Conservation (phyloP, 2,329 filamentous ascomycete genomes). For the Lasiodiplodia hormozganensis region DNA sequence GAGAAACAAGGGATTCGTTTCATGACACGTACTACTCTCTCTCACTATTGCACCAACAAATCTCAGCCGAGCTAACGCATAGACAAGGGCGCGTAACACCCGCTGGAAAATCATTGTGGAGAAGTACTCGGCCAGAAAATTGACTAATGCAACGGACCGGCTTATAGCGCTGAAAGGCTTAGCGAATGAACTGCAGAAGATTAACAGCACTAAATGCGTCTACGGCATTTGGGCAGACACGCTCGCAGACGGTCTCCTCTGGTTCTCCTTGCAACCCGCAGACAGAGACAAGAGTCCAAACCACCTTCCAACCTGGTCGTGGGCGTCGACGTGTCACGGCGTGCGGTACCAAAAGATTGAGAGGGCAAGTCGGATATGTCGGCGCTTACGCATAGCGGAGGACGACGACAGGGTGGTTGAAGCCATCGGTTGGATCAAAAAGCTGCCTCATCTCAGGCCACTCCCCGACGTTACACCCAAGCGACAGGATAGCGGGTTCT, state of each 20-base stretch:
- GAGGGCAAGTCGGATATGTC: conserved; percentile 34
- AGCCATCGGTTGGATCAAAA: conserved; percentile 11
- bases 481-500: conserved; percentile 13
- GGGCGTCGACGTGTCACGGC: conserved; percentile 35
- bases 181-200: conserved; percentile 29
- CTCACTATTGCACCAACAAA: background rate
- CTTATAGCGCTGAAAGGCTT: conserved; percentile 35
- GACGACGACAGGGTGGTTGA: conserved; percentile 1
- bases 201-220: conserved; percentile 31
- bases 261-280: conserved; percentile 32
- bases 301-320: conserved; percentile 35
- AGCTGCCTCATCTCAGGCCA: background rate
- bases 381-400: conserved; percentile 31
- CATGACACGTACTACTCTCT: conserved; percentile 30
- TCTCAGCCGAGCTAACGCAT: background rate
- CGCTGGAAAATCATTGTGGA: conserved; percentile 38
- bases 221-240: conserved; percentile 36
- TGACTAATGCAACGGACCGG: conserved; percentile 33
- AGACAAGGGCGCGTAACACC: conserved; percentile 32
- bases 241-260: conserved; percentile 36
- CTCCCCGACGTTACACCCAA: conserved; percentile 17
- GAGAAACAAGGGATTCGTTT: conserved; percentile 36
- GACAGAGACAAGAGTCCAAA: conserved; percentile 31
- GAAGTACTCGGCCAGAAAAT: conserved; percentile 34
- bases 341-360: conserved; percentile 35